A percentile compares a stretch with the other conserved stretches of the same genome.
Evolutionary conservation across 306 rosid species (phyloP).

Genomic region (Potentilla sterilis): DNA sequence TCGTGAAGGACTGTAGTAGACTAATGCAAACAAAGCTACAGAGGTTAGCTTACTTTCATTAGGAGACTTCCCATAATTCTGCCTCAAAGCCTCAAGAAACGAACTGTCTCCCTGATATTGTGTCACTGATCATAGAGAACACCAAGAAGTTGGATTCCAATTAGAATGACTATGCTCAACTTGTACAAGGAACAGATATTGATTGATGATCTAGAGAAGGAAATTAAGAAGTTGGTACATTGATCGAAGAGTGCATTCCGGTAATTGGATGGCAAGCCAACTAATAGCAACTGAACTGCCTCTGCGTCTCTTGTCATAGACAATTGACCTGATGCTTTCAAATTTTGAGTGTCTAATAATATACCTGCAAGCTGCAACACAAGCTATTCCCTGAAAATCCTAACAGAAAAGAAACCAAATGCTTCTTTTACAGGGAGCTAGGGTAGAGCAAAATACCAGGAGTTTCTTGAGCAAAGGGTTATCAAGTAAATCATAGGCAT

Average conservation of each 20-base stretch:
- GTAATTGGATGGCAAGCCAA: conserved; percentile 61
- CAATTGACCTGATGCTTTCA: conserved; percentile 44
- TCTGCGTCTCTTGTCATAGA: conserved; percentile 88
- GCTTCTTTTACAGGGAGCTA: neutral
- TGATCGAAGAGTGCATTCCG: conserved; percentile 69
- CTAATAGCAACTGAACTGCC: conserved; percentile 77
- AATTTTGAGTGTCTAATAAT: conserved; percentile 73
- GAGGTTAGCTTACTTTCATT: conserved; percentile 45
- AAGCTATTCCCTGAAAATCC: conserved; percentile 20
- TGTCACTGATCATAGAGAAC: conserved; percentile 53
- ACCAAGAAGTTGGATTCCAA: conserved; percentile 19
- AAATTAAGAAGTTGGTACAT: conserved; percentile 30
- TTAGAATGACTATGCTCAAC: neutral
- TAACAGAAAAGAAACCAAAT: conserved; percentile 4
- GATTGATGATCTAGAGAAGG: neutral
- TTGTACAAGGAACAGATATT: neutral
- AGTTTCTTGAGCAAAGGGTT: conserved; percentile 69
- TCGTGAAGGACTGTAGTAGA: neutral
- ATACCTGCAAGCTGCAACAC: conserved; percentile 75
- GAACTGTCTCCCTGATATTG: conserved; percentile 53
- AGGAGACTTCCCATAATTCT: conserved; percentile 54
- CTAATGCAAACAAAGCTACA: too few relatives aligned
- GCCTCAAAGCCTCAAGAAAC: conserved; percentile 58
- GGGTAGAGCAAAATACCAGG: conserved; percentile 46
- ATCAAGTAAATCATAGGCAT: conserved; percentile 85